Percentiles rank a stretch among this genome's conserved stretches.
Conservation (phyloP, 2,329 filamentous ascomycete species). For the Helotiales sp. region DNA sequence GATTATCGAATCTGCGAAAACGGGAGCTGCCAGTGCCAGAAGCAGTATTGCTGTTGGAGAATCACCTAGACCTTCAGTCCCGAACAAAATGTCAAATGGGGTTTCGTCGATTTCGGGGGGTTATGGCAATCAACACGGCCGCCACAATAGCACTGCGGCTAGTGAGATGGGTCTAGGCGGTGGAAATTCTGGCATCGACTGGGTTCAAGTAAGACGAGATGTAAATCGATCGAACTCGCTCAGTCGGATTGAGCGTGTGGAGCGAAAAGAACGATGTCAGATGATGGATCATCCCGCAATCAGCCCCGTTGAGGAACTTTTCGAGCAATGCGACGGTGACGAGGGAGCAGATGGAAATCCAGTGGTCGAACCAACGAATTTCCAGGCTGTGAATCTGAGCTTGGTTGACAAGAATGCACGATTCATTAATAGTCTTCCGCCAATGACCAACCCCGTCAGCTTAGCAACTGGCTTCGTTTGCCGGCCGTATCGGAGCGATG, state of each 20-base stretch:
- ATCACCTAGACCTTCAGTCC: slow-evolving; percentile 44
- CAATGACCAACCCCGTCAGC: slow-evolving; percentile 79
- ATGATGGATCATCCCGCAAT: slow-evolving; percentile 92
- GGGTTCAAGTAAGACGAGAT: slow-evolving; percentile 96
- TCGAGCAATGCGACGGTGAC: slow-evolving; percentile 84
- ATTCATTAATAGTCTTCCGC: slow-evolving; percentile 83
- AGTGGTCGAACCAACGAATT: slow-evolving; percentile 82
- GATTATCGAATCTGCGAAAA: slow-evolving; percentile 92
- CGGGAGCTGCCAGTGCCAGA: slow-evolving; percentile 85
- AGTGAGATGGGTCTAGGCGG: slow-evolving; percentile 72
- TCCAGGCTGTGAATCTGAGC: slow-evolving; percentile 76
- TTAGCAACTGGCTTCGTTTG: slow-evolving; percentile 92
- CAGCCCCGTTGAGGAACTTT: slow-evolving; percentile 86
- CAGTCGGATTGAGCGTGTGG: slow-evolving; percentile 83
- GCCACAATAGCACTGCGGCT: slow-evolving; percentile 54
- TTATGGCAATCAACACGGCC: slow-evolving; percentile 44
- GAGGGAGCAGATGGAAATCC: slow-evolving; percentile 85
- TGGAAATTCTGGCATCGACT: slow-evolving; percentile 66
- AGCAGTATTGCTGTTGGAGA: slow-evolving; percentile 78
- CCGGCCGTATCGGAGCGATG: slow-evolving; percentile 90
- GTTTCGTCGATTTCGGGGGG: slow-evolving; percentile 60
- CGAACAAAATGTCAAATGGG: slow-evolving; percentile 38
- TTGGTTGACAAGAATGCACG: slow-evolving; percentile 96
- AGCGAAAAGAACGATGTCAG: slow-evolving; percentile 86
- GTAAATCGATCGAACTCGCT: slow-evolving; percentile 94